phyloP scores from a whole-genome alignment of 2,329 filamentous ascomycete species.

The Sphaerulina populicola region DNA sequence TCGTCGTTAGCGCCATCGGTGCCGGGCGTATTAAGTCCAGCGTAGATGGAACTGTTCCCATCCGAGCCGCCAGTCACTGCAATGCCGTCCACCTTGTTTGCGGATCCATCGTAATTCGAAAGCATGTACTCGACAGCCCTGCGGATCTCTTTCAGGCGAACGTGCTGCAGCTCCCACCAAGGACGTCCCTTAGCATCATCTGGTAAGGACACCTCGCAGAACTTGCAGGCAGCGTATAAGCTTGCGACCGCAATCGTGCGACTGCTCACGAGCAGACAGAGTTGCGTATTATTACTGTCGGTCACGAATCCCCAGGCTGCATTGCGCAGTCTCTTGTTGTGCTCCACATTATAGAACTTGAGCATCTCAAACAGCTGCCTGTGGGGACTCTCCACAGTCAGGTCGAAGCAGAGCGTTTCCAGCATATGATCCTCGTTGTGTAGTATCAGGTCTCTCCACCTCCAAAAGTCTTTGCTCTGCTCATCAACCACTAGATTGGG shows the following conservation, averaged over 20 bases:
- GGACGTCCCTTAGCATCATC: constrained; percentile 66
- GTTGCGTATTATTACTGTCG: constrained; percentile 73
- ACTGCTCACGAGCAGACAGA: constrained; percentile 73
- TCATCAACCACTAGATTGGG: constrained; percentile 83
- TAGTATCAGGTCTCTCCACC: constrained; percentile 89
- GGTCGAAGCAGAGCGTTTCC: constrained; percentile 85
- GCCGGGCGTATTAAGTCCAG: constrained; percentile 36
- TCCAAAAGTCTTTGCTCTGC: constrained; percentile 97
- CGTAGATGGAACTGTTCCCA: constrained; percentile 39
- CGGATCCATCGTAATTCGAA: constrained; percentile 41
- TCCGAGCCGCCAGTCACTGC: constrained; percentile 30
- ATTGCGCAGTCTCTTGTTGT: constrained; percentile 75
- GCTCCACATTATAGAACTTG: constrained; percentile 61
- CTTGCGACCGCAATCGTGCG: constrained; percentile 75
- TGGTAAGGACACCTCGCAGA: constrained; percentile 61
- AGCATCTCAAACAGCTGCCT: constrained; percentile 74
- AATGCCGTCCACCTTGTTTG: constrained; percentile 29
- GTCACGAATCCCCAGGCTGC: constrained; percentile 91
- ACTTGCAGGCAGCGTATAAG: constrained; percentile 76
- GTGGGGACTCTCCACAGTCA: constrained; percentile 84
- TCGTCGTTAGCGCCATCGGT: constrained; percentile 23
- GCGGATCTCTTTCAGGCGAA: constrained; percentile 60
- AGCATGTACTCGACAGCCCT: constrained; percentile 69
- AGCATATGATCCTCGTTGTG: constrained; percentile 88
- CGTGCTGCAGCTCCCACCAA: constrained; percentile 79